Conservation (phyloP, 2,329 filamentous ascomycete genomes). For the Mollisia scopiformis region DNA sequence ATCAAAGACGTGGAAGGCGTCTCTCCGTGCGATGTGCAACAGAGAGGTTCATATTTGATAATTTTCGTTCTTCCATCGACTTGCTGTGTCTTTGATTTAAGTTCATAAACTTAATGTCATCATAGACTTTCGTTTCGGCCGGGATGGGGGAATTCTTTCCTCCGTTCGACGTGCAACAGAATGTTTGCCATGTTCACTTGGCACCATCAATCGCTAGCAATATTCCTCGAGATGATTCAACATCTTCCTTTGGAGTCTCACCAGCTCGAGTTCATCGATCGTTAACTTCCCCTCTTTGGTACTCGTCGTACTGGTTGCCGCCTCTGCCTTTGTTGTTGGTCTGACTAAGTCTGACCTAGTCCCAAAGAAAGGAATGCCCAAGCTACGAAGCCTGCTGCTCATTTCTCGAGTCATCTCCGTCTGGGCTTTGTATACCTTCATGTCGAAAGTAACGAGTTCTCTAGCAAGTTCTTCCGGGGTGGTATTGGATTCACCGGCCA, state of each 20-base stretch:
- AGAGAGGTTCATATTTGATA: not conserved
- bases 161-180: conserved; percentile 28
- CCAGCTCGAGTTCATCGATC: conserved; percentile 45
- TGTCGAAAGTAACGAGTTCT: conserved; percentile 61
- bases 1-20: conserved; percentile 9
- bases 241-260: conserved; percentile 49
- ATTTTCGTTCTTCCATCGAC: conserved; percentile 1
- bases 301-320: conserved; percentile 12
- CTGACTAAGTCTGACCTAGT: conserved; percentile 47
- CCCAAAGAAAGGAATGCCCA: conserved; percentile 65
- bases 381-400: conserved; percentile 53
- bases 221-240: conserved; percentile 53
- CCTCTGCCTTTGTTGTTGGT: conserved; percentile 34
- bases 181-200: not conserved
- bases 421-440: conserved; percentile 64
- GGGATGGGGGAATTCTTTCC: conserved; percentile 8
- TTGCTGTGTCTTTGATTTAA: not conserved
- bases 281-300: conserved; percentile 27
- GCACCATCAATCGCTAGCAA: conserved; percentile 39
- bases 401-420: conserved; percentile 62
- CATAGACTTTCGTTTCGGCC: not conserved
- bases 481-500: conserved; percentile 30
- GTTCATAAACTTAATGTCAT: not conserved
- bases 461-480: conserved; percentile 47
- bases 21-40: conserved; percentile 20